phyloP scores from a whole-genome alignment of 306 rosid species.

The Rosa chinensis region DNA sequence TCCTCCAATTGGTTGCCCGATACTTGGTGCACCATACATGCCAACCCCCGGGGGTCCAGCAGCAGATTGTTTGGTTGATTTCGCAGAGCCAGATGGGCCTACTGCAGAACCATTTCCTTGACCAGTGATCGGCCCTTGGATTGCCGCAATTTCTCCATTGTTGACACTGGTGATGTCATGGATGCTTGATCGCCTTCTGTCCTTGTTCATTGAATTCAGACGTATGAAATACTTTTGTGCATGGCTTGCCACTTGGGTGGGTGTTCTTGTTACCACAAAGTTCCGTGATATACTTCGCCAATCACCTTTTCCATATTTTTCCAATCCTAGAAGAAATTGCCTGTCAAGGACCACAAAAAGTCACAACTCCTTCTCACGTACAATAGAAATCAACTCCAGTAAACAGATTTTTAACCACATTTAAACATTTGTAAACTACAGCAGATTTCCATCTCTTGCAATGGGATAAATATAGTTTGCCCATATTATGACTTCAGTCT shows the following conservation, averaged over 20 bases:
- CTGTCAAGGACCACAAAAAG: constrained; percentile 34
- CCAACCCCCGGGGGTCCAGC: constrained; percentile 61
- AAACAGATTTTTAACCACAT: not conserved
- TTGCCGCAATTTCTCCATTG: constrained; percentile 63
- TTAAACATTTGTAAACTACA: not conserved
- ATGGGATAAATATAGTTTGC: not conserved
- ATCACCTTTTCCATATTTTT: constrained; percentile 95
- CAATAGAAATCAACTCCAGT: not conserved
- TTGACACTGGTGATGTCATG: constrained; percentile 88
- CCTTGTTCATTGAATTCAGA: constrained; percentile 92
- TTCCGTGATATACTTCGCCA: constrained; percentile 98
- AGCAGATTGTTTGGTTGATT: constrained; percentile 51
- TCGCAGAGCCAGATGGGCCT: constrained; percentile 49
- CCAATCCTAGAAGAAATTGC: constrained; percentile 92
- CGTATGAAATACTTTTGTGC: constrained; percentile 98
- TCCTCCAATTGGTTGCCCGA: constrained; percentile 95
- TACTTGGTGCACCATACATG: constrained; percentile 66
- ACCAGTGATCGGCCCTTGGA: constrained; percentile 88
- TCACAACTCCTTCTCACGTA: not conserved
- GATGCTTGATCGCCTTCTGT: constrained; percentile 94
- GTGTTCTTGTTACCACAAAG: constrained; percentile 93
- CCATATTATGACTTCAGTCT: not conserved
- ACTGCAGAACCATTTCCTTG: constrained; percentile 63
- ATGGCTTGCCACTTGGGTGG: constrained; percentile 97
- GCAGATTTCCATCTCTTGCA: not conserved